Evolutionary conservation across 768 basidiomycete species (phyloP).

Genomic region (Suillus subaureus): DNA sequence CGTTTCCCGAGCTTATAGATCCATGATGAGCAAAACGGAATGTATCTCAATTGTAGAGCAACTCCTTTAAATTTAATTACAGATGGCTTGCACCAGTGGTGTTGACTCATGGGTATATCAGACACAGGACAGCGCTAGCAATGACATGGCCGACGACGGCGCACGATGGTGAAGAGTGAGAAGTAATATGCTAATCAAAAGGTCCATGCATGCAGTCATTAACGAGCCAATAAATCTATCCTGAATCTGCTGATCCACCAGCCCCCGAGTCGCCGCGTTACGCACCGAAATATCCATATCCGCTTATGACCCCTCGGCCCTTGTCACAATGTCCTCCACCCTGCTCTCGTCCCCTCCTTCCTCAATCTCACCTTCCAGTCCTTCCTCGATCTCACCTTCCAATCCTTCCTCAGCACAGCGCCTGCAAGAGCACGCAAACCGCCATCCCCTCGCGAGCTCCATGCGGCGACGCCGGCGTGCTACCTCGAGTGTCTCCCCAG

Average conservation of each 20-base stretch:
- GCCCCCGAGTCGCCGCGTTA: neutral
- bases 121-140: neutral
- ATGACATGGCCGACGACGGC: neutral
- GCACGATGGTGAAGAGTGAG: neutral
- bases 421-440: constrained; percentile 73
- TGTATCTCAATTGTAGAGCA: neutral
- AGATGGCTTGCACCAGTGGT: neutral
- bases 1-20: neutral
- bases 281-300: neutral
- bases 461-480: constrained; percentile 66
- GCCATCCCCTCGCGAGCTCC: constrained; percentile 82
- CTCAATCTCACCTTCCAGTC: constrained; percentile 36
- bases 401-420: constrained; percentile 62
- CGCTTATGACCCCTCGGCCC: constrained; percentile 29
- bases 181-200: neutral
- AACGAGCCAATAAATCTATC: constrained; percentile 6
- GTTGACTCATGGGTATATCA: neutral
- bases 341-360: constrained; percentile 53
- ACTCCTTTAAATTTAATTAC: neutral
- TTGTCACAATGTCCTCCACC: constrained; percentile 40
- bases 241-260: neutral
- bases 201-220: constrained; percentile 6
- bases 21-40: neutral
- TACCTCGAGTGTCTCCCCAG: constrained; percentile 53
- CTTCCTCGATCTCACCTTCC: constrained; percentile 49